phyloP scores from a whole-genome alignment of 2,329 filamentous ascomycete species.

The Fusarium temperatum region DNA sequence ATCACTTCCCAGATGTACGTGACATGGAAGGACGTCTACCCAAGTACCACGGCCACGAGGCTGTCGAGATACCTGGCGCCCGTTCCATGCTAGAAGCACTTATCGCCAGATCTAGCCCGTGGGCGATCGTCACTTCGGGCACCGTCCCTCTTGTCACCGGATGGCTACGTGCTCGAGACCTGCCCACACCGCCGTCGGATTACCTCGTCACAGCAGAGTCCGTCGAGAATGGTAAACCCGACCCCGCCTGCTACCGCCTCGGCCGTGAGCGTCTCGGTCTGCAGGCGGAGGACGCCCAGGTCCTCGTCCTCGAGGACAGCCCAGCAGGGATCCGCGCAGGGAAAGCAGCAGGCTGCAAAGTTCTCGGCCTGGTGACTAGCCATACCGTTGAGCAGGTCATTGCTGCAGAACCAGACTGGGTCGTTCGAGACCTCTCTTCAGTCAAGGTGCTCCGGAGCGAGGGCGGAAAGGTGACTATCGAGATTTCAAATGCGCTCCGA shows the following conservation, averaged over 20 bases:
- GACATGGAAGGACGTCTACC: slow-evolving; percentile 82
- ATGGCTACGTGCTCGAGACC: slow-evolving; percentile 74
- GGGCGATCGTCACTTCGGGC: slow-evolving; percentile 88
- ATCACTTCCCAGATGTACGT: slow-evolving; percentile 70
- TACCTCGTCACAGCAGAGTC: slow-evolving; percentile 80
- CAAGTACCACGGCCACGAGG: slow-evolving; percentile 77
- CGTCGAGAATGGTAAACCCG: slow-evolving; percentile 78
- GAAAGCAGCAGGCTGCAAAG: slow-evolving; percentile 85
- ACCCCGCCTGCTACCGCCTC: slow-evolving; percentile 77
- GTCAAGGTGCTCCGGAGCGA: slow-evolving; percentile 69
- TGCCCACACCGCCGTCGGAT: slow-evolving; percentile 65
- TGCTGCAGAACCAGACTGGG: slow-evolving; percentile 85
- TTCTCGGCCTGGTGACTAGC: slow-evolving; percentile 85
- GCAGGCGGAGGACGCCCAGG: slow-evolving; percentile 54
- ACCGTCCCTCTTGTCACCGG: slow-evolving; percentile 73
- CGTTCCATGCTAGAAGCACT: slow-evolving; percentile 74
- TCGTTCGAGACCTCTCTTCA: slow-evolving; percentile 81
- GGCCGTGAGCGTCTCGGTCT: slow-evolving; percentile 70
- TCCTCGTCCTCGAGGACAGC: slow-evolving; percentile 89
- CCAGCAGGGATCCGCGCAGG: slow-evolving; percentile 85
- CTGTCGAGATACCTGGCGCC: slow-evolving; percentile 86
- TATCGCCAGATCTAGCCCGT: slow-evolving; percentile 70
- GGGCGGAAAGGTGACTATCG: slow-evolving; percentile 69
- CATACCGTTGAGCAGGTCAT: slow-evolving; percentile 77
- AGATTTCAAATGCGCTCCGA: slow-evolving; percentile 70